Evolutionary conservation across 495 filamentous ascomycete species (phyloP), one percentile per base, ranked within the genome.

Genomic region (Sporormia fimetaria): DNA sequence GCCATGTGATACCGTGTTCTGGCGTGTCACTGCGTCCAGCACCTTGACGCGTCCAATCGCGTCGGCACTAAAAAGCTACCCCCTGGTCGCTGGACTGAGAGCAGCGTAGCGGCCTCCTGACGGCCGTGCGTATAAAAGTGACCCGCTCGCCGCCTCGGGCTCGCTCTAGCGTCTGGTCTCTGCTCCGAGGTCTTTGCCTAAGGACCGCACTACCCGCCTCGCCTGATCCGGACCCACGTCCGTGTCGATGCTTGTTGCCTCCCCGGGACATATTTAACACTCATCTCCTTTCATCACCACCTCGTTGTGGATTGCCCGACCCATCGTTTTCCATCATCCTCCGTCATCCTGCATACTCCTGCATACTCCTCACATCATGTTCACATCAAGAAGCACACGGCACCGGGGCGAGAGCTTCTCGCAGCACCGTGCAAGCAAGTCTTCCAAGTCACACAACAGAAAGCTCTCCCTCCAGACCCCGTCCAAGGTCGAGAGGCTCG

Each of bases 381-480:
- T 63, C 47, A 52, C 50, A 26, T 47, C 44, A 49, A 54, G 42
- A 37, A 44, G 43, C 28, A 48, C 44, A 42, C 49, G 54, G 40
- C 57, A 57, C 22, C 50, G 52, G 18, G 47, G 45, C 11, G 61
- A 59, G n/a, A 62, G 59, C 54, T 64, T 64, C 43, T 60, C 57
- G 14, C 49, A 58, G 27, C 44, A 55, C 36, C 49, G 57, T 34
- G 59, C 55, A 6, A 50, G 56, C 40, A 64, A 64, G 30, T 55
- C n/a, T n/a, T n/a, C 57, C 3, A 57, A 51, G 40, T 49, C 55
- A n/a, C 49, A 41, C 47, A 62, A 57, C 49, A 59, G 57, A 46
- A 54, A 63, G n/a, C 34, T 35, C 48, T 12, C 61, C 59, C 14
- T 63, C 61, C 54, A 57, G 51, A 42, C 51, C 22, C 21, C 47